Percentiles rank a stretch among this genome's conserved stretches.
phyloP scores from a whole-genome alignment of 495 filamentous ascomycete genomes.

The Trichoderma orchidacearum region DNA sequence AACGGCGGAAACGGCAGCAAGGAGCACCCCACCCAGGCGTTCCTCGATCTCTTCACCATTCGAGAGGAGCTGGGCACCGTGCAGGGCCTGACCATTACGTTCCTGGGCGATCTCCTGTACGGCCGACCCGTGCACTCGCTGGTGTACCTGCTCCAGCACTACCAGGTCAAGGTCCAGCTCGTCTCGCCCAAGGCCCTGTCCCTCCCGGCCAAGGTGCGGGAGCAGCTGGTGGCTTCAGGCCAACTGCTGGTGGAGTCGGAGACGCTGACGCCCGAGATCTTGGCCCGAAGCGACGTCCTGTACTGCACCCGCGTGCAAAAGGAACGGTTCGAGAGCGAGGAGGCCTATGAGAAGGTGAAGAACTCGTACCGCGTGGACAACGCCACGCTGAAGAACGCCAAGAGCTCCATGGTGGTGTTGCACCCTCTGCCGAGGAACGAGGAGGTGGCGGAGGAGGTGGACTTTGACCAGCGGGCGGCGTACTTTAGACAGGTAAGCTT shows the following conservation, averaged over 20 bases:
- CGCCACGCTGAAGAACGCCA: slow-evolving; percentile 77
- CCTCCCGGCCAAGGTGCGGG: slow-evolving; percentile 59
- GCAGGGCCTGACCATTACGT: slow-evolving; percentile 87
- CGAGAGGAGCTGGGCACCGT: slow-evolving; percentile 93
- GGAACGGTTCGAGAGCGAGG: slow-evolving; percentile 72
- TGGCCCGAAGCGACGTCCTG: slow-evolving; percentile 73
- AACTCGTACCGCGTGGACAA: slow-evolving; percentile 80
- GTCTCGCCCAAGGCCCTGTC: slow-evolving; percentile 70
- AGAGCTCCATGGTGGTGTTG: slow-evolving; percentile 83
- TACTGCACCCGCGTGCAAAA: slow-evolving; percentile 96
- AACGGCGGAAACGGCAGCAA: slow-evolving; percentile 91
- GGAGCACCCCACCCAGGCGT: slow-evolving; percentile 95
- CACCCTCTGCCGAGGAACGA: slow-evolving; percentile 88
- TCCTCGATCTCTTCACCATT: slow-evolving; percentile 98
- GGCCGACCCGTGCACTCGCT: slow-evolving; percentile 91
- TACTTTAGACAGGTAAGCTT: slow-evolving; percentile 95
- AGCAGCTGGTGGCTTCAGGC: slow-evolving; percentile 53
- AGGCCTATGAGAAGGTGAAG: slow-evolving; percentile 75
- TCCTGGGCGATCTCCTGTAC: slow-evolving; percentile 83
- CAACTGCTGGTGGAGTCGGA: slow-evolving; percentile 63
- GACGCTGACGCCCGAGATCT: slow-evolving; percentile 69
- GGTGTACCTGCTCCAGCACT: slow-evolving; percentile 83
- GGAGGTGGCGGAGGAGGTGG: slow-evolving; percentile 89
- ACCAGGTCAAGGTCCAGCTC: slow-evolving; percentile 85
- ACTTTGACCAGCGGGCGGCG: slow-evolving; percentile 91